Evolutionary conservation across 371 early-diverging fungal species (phyloP), one percentile per base, ranked within the genome.

Genomic region (Mucor irregularis): DNA sequence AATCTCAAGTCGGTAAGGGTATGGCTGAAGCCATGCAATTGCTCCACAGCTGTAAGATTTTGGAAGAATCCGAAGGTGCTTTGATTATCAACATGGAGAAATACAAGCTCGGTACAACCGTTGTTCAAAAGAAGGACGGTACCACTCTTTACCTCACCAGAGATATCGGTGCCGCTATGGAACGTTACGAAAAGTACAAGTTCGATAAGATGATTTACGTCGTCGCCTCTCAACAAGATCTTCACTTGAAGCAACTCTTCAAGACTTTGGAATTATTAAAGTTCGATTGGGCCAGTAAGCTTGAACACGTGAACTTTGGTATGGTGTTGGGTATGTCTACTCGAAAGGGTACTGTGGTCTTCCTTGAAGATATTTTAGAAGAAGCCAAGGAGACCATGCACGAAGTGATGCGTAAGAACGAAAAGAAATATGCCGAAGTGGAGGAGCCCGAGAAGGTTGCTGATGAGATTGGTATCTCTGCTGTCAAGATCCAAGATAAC

Each of bases 291-390:
- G 87, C 89, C 53, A 78, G 83, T 44, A 82, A 80, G 47, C 87
- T 94, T 64, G 82, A 89, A 50, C 99, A 99, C 79, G 85, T 99
- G 66, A 91, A 90, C 78, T 99, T 94, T 78, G 99, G 99, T 55
- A 80, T 99, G 88, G 97, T 99, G 39, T 85, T 89, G 61, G 94
- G 95, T 72, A 99, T 99, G 99, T 93, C 91, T 47, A 99, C 99
- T 25, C 92, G 99, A 64, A 95, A 91, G 74, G 99, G 99, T 50
- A 96, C 89, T 11, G 99, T 93, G 16, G 96, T 99, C 16, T 99
- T 99, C 85, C 82, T 99, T 61, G 95, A 98, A 58, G 99, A 99
- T 57, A 96, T 99, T 62, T 84, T 99, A 33, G 85, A 93, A 49
- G 86, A 90, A 49, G 89, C 96, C 53, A 86, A 92, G 68, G 92